Percentiles rank a stretch among this genome's conserved stretches.
Conservation (phyloP, 768 basidiomycete species). For the Leccinum imitatum region DNA sequence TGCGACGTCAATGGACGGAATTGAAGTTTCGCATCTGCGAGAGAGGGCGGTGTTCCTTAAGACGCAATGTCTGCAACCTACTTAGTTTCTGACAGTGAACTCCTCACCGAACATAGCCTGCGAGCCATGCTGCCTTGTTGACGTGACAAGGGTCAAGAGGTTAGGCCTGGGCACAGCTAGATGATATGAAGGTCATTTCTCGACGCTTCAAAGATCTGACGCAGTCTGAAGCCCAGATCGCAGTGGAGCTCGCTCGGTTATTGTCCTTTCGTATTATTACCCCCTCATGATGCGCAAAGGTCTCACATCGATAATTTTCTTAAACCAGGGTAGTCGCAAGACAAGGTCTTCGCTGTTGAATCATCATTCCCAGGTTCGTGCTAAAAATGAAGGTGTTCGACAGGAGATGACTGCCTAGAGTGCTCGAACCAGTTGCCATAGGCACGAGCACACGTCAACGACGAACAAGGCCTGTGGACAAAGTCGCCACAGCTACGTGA, state of each 20-base stretch:
- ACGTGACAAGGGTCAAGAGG: slow-evolving; percentile 36
- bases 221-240: slow-evolving; percentile 40
- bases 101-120: slow-evolving; percentile 54
- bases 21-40: slow-evolving; percentile 64
- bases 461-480: not conserved
- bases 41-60: slow-evolving; percentile 52
- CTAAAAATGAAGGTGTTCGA: slow-evolving; percentile 1
- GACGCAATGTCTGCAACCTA: slow-evolving; percentile 61
- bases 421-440: not conserved
- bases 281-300: slow-evolving; percentile 73
- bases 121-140: slow-evolving; percentile 39
- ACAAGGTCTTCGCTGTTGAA: slow-evolving; percentile 76
- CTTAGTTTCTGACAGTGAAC: slow-evolving; percentile 36
- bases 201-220: not conserved
- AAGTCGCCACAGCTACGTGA: not conserved
- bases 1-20: too few relatives aligned
- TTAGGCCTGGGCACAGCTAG: slow-evolving; percentile 34
- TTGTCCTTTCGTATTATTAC: slow-evolving; percentile 67
- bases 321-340: slow-evolving; percentile 48
- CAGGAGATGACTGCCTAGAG: slow-evolving; percentile 12
- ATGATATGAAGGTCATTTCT: slow-evolving; percentile 20
- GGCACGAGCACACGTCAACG: not conserved
- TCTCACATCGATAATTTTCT: slow-evolving; percentile 54
- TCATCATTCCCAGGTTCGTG: slow-evolving; percentile 79
- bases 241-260: slow-evolving; percentile 52